A percentile compares a stretch with the other conserved stretches of the same genome.
These are phyloP conservation scores for Zoysia matrella DNA, from an alignment of 202 grass and related monocot genomes.

Conservation along the genomic window DNA sequence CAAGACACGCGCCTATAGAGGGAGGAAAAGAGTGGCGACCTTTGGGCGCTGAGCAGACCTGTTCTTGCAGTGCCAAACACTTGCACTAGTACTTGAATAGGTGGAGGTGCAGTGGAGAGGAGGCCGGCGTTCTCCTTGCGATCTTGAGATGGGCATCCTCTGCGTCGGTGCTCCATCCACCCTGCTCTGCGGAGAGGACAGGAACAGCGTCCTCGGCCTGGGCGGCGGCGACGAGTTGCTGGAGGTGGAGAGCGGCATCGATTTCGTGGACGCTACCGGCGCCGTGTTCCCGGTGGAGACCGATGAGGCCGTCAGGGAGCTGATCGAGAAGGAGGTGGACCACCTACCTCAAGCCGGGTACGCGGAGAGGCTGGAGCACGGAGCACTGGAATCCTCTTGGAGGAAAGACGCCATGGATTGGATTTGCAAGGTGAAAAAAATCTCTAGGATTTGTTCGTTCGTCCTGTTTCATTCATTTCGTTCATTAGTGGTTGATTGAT, in stretches of 20 bases:
- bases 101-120: not conserved
- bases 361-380: constrained; percentile 52
- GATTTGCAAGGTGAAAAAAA: constrained; percentile 78
- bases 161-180: constrained; percentile 51
- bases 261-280: constrained; percentile 25
- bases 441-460: constrained; percentile 16
- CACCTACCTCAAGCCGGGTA: constrained; percentile 63
- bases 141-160: constrained; percentile 58
- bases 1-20: constrained; percentile 32
- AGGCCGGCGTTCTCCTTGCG: not conserved
- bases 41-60: constrained; percentile 20
- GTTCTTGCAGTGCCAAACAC: not conserved
- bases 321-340: constrained; percentile 74
- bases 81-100: not conserved
- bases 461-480: constrained; percentile 17
- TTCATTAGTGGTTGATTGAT: constrained; percentile 15
- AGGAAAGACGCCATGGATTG: constrained; percentile 80
- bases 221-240: constrained; percentile 35
- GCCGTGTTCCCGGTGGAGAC: constrained; percentile 51
- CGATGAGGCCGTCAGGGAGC: constrained; percentile 53
- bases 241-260: constrained; percentile 40
- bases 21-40: constrained; percentile 9
- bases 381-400: constrained; percentile 55
- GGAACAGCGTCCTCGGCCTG: constrained; percentile 55
- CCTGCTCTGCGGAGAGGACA: constrained; percentile 77